phyloP scores from a whole-genome alignment of 2,329 filamentous ascomycete genomes.

The Metarhizium sp. region DNA sequence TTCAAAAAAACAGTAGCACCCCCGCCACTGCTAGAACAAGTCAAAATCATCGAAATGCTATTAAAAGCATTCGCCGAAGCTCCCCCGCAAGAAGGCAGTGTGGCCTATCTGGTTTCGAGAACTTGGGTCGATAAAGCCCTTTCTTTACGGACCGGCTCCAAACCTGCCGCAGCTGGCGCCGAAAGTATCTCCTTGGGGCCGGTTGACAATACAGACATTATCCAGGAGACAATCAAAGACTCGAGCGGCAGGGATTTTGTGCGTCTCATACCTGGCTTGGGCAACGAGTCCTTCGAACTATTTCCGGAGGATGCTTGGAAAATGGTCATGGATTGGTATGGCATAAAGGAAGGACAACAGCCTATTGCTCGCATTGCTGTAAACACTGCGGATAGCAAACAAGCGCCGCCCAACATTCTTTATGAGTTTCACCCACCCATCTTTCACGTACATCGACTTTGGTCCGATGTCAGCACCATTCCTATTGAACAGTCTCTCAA shows the following conservation, averaged over 20 bases:
- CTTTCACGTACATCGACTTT: conserved; percentile 75
- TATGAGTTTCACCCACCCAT: conserved; percentile 81
- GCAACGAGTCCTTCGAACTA: conserved; percentile 64
- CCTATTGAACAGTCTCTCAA: conserved; percentile 50
- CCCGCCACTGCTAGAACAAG: conserved; percentile 47
- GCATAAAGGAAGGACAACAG: conserved; percentile 57
- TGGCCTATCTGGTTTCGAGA: conserved; percentile 68
- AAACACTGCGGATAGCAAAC: conserved; percentile 49
- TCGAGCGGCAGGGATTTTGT: conserved; percentile 50
- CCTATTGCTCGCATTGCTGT: conserved; percentile 70
- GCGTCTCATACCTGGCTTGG: conserved; percentile 60
- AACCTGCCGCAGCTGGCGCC: conserved; percentile 48
- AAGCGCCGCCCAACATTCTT: conserved; percentile 51
- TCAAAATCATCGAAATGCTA: conserved; percentile 60
- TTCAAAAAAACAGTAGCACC: conserved; percentile 10
- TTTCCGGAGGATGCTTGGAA: conserved; percentile 77
- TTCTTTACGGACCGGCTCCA: conserved; percentile 51
- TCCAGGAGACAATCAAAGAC: conserved; percentile 49
- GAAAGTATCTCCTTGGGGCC: conserved; percentile 58
- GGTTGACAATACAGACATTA: conserved; percentile 79
- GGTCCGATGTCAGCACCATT: conserved; percentile 47
- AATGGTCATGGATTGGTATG: conserved; percentile 73
- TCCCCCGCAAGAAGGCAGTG: conserved; percentile 58
- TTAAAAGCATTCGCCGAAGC: conserved; percentile 40
- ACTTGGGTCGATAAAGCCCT: conserved; percentile 70